A percentile compares a stretch with the other conserved stretches of the same genome.
These are phyloP conservation scores for Iberis amara DNA, from an alignment of 441 rosid species.

Conservation along the genomic window DNA sequence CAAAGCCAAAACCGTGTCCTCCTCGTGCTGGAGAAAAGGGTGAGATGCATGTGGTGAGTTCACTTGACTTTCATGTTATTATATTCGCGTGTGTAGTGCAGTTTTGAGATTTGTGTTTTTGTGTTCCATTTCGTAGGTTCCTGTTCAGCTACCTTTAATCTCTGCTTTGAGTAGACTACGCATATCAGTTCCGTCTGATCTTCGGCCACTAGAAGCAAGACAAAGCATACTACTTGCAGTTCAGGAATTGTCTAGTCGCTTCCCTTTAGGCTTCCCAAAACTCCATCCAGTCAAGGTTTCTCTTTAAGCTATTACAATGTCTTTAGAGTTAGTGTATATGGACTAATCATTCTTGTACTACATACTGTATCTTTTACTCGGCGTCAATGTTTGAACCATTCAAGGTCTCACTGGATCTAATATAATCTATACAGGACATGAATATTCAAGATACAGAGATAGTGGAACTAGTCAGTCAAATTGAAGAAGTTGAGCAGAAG, in stretches of 20 bases:
- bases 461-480: constrained; percentile 70
- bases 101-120: constrained; percentile 28
- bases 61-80: constrained; percentile 15
- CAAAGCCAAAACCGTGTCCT: constrained; percentile 88
- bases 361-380: too few species aligned
- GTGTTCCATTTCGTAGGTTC: constrained; percentile 52
- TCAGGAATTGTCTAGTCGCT: constrained; percentile 72
- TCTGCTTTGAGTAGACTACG: constrained; percentile 78
- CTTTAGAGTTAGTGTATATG: too few species aligned
- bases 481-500: constrained; percentile 79
- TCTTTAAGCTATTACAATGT: constrained; percentile 8
- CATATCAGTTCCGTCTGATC: constrained; percentile 78
- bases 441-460: constrained; percentile 84
- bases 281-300: constrained; percentile 85
- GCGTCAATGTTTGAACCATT: neutral
- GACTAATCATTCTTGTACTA: too few species aligned
- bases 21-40: constrained; percentile 93
- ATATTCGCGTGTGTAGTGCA: constrained; percentile 14
- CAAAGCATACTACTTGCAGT: constrained; percentile 86
- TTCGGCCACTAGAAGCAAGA: constrained; percentile 91
- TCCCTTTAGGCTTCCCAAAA: constrained; percentile 90
- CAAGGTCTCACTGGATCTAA: too few species aligned
- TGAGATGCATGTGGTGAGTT: constrained; percentile 98
- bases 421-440: constrained; percentile 73
- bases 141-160: constrained; percentile 83